Evolutionary conservation across 2,329 filamentous ascomycete genomes (phyloP).

Genomic region (Cladosporium sp.): DNA sequence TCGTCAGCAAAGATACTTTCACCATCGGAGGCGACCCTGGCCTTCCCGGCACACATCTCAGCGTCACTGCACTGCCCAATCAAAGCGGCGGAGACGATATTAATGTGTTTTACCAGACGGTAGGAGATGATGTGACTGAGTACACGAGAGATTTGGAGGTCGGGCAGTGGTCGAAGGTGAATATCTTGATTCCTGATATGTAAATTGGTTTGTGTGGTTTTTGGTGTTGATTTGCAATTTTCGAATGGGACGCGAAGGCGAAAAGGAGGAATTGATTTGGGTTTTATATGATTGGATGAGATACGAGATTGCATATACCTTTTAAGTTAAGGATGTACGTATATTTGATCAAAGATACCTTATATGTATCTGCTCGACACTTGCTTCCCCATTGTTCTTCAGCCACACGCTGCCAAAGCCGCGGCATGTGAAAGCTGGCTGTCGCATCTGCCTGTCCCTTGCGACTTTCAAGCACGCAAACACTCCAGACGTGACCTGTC

Average conservation of each 20-base stretch:
- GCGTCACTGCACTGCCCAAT: constrained; percentile 40
- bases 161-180: constrained; percentile 34
- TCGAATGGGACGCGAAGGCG: neutral
- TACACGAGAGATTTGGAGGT: constrained; percentile 34
- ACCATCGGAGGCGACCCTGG: constrained; percentile 39
- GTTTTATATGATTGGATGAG: neutral
- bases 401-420: neutral
- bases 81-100: constrained; percentile 35
- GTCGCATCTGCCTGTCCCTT: neutral
- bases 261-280: neutral
- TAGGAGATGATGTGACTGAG: constrained; percentile 26
- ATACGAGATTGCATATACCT: neutral
- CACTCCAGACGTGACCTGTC: neutral
- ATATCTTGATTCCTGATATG: constrained; percentile 25
- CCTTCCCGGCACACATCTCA: constrained; percentile 45
- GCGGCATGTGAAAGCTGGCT: constrained; percentile 11
- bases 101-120: constrained; percentile 39
- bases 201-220: neutral
- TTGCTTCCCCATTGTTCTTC: neutral
- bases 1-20: constrained; percentile 36
- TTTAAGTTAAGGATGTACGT: neutral
- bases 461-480: neutral
- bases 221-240: neutral
- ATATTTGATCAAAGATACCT: neutral
- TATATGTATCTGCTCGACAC: neutral